Conservation (phyloP, 306 rosid species). For the Acmispon strigosus region DNA sequence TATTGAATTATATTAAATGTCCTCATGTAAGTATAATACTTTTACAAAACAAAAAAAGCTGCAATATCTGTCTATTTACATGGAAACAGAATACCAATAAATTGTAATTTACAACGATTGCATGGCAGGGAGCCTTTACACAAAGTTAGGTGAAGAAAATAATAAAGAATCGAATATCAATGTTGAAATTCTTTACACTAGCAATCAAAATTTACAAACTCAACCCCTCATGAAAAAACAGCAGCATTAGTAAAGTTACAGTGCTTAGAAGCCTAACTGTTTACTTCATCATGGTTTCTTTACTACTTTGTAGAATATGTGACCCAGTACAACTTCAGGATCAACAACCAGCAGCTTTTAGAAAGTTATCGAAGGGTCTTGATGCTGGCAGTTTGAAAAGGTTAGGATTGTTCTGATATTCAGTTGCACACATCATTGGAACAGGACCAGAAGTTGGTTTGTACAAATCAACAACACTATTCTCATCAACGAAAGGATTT, state of each 20-base stretch:
- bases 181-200: no score
- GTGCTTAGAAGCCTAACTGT: slow-evolving; percentile 2
- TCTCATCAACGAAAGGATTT: slow-evolving; percentile 29
- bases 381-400: slow-evolving; percentile 70
- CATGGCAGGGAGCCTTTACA: slow-evolving; percentile 12
- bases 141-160: slow-evolving; percentile 10
- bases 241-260: neutral
- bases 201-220: neutral
- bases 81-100: slow-evolving; percentile 12
- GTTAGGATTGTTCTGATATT: slow-evolving; percentile 39
- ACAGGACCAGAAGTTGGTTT: slow-evolving; percentile 15
- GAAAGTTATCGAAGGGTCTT: slow-evolving; percentile 82
- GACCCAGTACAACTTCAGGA: neutral
- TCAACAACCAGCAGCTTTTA: slow-evolving; percentile 96
- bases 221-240: slow-evolving; percentile 3
- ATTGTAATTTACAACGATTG: slow-evolving; percentile 9
- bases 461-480: slow-evolving; percentile 17
- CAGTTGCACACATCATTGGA: slow-evolving; percentile 36
- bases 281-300: neutral
- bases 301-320: neutral
- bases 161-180: neutral
- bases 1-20: neutral
- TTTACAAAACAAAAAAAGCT: neutral
- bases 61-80: slow-evolving; percentile 21
- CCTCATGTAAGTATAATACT: neutral